Evolutionary conservation across 116 monocot genomes (phyloP).

Genomic region (Phalaenopsis hybrid): DNA sequence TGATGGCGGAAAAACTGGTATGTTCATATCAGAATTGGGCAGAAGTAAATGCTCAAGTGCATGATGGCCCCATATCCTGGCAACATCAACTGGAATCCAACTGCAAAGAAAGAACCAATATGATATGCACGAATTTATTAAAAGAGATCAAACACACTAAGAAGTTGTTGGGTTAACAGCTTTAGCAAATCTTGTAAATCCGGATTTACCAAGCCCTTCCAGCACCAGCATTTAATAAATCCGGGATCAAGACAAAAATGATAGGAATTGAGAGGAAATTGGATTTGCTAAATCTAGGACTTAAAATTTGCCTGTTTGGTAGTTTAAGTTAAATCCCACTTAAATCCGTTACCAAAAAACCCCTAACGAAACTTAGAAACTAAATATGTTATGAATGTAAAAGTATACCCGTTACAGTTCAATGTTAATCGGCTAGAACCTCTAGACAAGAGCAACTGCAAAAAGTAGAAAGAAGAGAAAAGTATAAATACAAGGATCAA

Average conservation of each 20-base stretch:
- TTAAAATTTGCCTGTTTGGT: too few species aligned
- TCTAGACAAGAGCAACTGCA: conserved; percentile 76
- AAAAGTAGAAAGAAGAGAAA: neutral
- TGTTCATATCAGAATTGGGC: conserved; percentile 54
- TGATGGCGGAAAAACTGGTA: conserved; percentile 65
- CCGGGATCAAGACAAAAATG: too few species aligned
- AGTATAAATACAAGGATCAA: neutral
- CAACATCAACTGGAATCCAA: conserved; percentile 96
- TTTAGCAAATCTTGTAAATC: too few species aligned
- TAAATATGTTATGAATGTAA: conserved; percentile 1
- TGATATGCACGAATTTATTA: neutral
- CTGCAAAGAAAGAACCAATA: conserved; percentile 29
- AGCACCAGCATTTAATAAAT: too few species aligned
- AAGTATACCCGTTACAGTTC: conserved; percentile 87
- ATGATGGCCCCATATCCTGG: conserved; percentile 77
- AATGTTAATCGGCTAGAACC: conserved; percentile 83
- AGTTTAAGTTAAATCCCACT: too few species aligned
- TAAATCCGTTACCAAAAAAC: too few species aligned
- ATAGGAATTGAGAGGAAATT: too few species aligned
- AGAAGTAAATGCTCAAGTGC: conserved; percentile 57
- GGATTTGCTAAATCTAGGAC: too few species aligned
- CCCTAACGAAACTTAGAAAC: neutral
- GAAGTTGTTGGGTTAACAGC: neutral
- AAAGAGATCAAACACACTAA: neutral
- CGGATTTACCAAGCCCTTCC: too few species aligned